Evolutionary conservation across 2,329 filamentous ascomycete genomes (phyloP), one percentile per base, ranked within the genome.

Genomic region (Neoscytalidium dimidiatum): DNA sequence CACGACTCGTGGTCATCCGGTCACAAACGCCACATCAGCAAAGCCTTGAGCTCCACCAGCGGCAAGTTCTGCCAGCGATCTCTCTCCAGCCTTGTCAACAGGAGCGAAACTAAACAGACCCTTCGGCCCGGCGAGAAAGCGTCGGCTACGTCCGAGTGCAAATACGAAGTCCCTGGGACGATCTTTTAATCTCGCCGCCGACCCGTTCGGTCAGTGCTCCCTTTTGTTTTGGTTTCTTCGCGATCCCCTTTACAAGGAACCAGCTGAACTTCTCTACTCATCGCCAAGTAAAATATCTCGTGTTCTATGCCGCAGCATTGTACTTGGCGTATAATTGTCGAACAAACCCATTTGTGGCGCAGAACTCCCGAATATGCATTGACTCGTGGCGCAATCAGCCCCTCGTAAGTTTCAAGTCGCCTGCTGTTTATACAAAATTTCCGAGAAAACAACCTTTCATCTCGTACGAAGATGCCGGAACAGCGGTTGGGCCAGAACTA

Each of bases 141-240:
- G 14, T 19, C 23, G 38, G 23, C 11, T 41, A 21, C 13, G 21
- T 29, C 33, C 21, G 35, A 33, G n/a, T 33, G 38, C 56, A 60
- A n/a, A 60, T 44, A 60, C 56, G 56, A 60, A 19, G 38, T 43
- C 41, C 56, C 43, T 60, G 38, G 28, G 38, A 29, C 56, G 41
- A 60, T 60, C 56, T 44, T n/a, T 31, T 46, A 60, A 60, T 60
- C 56, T 60, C 56, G 56, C n/a, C 7, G n/a, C 4, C 53, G 14
- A n/a, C 23, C 56, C 28, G 28, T 13, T 26, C 33, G 13, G 35
- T 57, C 23, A 21, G 26, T 60, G 28, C 26, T 31, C 33, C 7
- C 17, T 33, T 23, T 46, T 43, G 7, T 41, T n/a, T 23, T 5
- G 29, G 17, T 17, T 9, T 19, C 23, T 38, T 31, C 23, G 14